Evolutionary conservation across 345 rosid species (phyloP), one percentile per base, ranked within the genome.

Genomic region (Brassica cretica): DNA sequence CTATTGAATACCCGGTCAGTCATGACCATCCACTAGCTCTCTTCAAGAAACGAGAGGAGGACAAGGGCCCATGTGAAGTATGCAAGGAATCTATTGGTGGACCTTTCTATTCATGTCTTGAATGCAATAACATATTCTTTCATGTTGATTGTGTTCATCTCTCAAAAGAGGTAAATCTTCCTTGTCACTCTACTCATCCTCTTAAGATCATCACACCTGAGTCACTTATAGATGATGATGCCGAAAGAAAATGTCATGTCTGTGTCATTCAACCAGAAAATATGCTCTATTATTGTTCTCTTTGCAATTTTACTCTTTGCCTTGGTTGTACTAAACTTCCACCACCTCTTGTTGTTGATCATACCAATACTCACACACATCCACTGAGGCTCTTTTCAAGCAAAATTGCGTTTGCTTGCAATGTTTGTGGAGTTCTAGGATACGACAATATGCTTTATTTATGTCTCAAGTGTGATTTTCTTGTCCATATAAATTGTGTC

Each of bases 151-250:
- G 66, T 2, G 46, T 8, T 5, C 16, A 15, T 15, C 19, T 58
- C 27, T 24, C 35, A 0, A 51, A 51, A 51, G 58, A 64, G 55
- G 5, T 73, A 49, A 73, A 14, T 8, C 64, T 64, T 51, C 77
- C 70, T 73, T 73, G 53, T 46, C 53, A 46, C 53, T 11, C 53
- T 46, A 46, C 46, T 8, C 70, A 74, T 11, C 53, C 53, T 74
- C 64, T 74, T 62, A 64, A 41, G 5, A 0, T 61, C 15, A 41
- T 27, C 44, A 2, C 44, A 8, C 5, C 37, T 61, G 41, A 53
- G 10, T 53, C 71, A 67, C 71, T 67, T 24, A 2, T 1, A 1
- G 55, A 14, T 59, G 55, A 71, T n/a, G 65, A 60, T 24, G 32
- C 18, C 9, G 3, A 14, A 0, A 14, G 41, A 2, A 5, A 1